These are phyloP conservation scores for Skeletonema potamos DNA, from an alignment of 108 stramenopile species.

Conservation along the genomic window DNA sequence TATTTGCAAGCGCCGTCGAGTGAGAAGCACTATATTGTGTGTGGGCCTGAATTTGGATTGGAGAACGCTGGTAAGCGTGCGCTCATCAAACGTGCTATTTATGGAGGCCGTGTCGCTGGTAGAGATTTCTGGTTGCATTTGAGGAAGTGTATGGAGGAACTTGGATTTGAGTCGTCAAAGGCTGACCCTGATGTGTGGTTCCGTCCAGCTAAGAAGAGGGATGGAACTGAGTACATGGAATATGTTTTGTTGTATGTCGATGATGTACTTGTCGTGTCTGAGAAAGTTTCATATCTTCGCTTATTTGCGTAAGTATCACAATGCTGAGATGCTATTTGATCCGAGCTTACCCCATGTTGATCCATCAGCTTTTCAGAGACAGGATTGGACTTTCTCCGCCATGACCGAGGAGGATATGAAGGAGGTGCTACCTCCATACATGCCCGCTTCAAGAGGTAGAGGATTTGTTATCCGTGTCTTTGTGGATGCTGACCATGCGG, in stretches of 20 bases:
- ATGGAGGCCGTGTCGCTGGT: constrained; percentile 43
- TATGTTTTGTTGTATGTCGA: constrained; percentile 46
- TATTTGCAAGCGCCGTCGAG: constrained; percentile 34
- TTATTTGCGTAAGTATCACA: constrained; percentile 47
- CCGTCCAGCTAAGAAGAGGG: constrained; percentile 14
- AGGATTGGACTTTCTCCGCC: constrained; percentile 5
- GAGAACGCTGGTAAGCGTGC: constrained; percentile 41
- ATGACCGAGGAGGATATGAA: not conserved
- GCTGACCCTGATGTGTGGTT: constrained; percentile 53
- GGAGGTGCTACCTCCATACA: constrained; percentile 12
- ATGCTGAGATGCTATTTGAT: constrained; percentile 52
- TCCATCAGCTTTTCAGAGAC: not conserved
- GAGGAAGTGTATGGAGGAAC: constrained; percentile 31
- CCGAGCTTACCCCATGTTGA: not conserved
- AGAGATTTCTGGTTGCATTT: constrained; percentile 40
- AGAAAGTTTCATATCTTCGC: constrained; percentile 52
- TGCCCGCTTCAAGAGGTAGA: too few relatives aligned
- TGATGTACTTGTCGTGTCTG: constrained; percentile 32
- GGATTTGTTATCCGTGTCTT: too few relatives aligned
- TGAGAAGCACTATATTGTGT: constrained; percentile 33
- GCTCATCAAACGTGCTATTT: constrained; percentile 43
- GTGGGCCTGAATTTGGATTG: constrained; percentile 50
- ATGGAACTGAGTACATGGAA: constrained; percentile 30
- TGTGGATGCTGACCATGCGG: too few relatives aligned
- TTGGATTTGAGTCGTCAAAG: constrained; percentile 39